Evolutionary conservation across 1,284 basidiomycete species (phyloP).

Genomic region (Blastosporella zonata): DNA sequence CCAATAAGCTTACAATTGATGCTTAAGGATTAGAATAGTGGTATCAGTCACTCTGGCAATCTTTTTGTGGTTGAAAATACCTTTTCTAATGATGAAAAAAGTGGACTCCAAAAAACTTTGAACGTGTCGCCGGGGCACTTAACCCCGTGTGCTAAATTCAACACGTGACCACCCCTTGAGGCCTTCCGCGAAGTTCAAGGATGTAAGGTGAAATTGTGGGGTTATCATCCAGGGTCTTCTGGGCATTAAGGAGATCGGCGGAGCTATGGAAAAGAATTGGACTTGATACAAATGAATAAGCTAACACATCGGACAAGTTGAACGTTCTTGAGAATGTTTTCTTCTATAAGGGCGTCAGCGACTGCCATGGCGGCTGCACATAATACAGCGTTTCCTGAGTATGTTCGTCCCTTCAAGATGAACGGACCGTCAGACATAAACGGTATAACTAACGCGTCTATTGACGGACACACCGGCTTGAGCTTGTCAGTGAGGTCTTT

Average conservation of each 20-base stretch:
- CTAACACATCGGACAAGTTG: background rate
- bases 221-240: background rate
- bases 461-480: conserved; percentile 5
- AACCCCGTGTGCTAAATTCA: no score
- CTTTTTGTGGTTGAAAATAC: no score
- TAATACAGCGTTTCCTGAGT: background rate
- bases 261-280: background rate
- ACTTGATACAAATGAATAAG: background rate
- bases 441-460: background rate
- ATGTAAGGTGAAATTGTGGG: background rate
- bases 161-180: no score
- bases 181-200: background rate
- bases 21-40: no score
- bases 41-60: no score
- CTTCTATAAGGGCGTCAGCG: background rate
- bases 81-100: no score
- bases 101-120: no score
- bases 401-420: background rate
- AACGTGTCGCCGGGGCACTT: no score
- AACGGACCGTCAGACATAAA: background rate
- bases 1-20: no score
- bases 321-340: background rate
- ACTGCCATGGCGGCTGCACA: background rate
- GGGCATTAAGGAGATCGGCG: background rate
- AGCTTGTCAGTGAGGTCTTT: conserved; percentile 16